phyloP scores from a whole-genome alignment of 768 basidiomycete species.

The Russula sp. region DNA sequence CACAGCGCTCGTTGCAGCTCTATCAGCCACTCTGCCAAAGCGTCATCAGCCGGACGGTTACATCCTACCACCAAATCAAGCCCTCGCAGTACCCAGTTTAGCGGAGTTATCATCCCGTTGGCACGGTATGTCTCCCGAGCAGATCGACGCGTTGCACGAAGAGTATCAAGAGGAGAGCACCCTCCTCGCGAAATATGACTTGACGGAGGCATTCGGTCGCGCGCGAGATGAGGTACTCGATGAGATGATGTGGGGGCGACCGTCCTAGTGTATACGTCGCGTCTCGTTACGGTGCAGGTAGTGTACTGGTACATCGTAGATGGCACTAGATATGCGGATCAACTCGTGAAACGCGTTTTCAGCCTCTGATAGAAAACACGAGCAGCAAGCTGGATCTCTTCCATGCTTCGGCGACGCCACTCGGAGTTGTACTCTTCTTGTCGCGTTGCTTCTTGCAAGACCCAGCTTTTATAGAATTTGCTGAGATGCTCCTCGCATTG shows the following conservation, averaged over 20 bases:
- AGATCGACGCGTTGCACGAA: conserved; percentile 47
- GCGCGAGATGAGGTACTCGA: conserved; percentile 55
- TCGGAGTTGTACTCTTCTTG: conserved; percentile 55
- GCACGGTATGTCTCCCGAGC: conserved; percentile 63
- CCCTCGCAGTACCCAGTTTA: conserved; percentile 48
- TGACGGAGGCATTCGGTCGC: conserved; percentile 56
- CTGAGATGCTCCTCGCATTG: conserved; percentile 65
- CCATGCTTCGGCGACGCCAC: conserved; percentile 58
- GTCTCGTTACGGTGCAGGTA: not conserved
- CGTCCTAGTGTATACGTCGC: conserved; percentile 1
- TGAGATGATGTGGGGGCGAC: conserved; percentile 35
- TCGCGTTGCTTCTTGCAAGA: conserved; percentile 53
- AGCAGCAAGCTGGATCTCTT: conserved; percentile 49
- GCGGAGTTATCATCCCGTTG: conserved; percentile 63
- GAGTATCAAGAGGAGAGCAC: conserved; percentile 62
- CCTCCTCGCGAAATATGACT: conserved; percentile 42
- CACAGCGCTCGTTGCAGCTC: conserved; percentile 69
- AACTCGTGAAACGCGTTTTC: conserved; percentile 23
- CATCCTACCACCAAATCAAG: conserved; percentile 49
- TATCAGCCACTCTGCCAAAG: conserved; percentile 42
- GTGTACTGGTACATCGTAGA: not conserved
- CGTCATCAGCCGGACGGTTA: conserved; percentile 39
- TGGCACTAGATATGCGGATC: conserved; percentile 8
- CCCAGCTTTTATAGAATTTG: conserved; percentile 68
- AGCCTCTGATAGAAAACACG: conserved; percentile 41